Base-by-base conservation (phyloP, 164 flowering plant species). In the Vitis rotundifolia region DNA sequence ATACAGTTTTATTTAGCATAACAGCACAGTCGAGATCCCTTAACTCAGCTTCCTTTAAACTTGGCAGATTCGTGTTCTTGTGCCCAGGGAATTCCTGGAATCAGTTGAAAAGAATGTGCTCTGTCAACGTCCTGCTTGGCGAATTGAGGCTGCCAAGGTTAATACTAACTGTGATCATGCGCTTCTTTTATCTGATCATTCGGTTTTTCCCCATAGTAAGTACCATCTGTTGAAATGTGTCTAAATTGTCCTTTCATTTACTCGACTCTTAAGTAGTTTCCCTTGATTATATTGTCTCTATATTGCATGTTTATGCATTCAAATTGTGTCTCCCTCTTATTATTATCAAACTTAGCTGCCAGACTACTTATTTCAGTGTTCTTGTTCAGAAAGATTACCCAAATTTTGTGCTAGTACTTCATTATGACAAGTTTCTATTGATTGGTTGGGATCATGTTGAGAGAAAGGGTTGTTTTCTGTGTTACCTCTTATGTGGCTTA, bases 161-260 rank as follows among this genome's bases (percentile, higher is more conserved):
- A 82, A 88, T 72, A 74, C 73, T 19, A 62, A 64, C 55, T 74
- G 85, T 76, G 88, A 90, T 75, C 84, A 85, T 66, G 93, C 83
- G 53, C 90, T 91, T 70, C 82, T 95, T 19, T 81, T 95, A 31
- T 86, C 97, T 66, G 98, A 95, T 81, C 97, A 93, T 83, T 88
- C 97, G 15, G 49, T 88, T 58, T 91, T 95, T 31, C 78, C 87
- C 22, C 76, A 58, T 47, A 88, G 99, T 92, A 86, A 76, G 57
- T 64, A 51, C 52, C 44, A 54, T 44, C 49, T 48, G 14, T 59
- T 62, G 19, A 49, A 52, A 9, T 47, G 22, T 53, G 4, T 66
- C 50, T 57, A 28, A 37, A 47, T 4, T 12, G 31, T 31, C 8
- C 63, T 61, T 28, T 28, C 29, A 15, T 61, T 31, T 22, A 28